Base-by-base conservation (phyloP, 805 yeast genomes). In the Barnettozyma wickerhamii region DNA sequence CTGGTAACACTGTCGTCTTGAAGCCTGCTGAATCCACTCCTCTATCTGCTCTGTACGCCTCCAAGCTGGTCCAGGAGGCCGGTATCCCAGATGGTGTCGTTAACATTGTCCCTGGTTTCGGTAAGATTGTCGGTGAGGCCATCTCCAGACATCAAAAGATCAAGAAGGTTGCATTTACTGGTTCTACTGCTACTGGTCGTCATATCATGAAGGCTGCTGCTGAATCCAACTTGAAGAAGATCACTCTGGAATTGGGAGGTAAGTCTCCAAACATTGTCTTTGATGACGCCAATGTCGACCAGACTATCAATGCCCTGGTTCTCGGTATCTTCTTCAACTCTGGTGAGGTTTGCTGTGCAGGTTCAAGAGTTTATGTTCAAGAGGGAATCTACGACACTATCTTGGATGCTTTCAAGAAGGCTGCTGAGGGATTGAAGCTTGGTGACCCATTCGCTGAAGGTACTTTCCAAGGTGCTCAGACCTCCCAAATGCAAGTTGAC, bases 281-380 rank as follows among this genome's bases (percentile, higher is more conserved):
- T 60, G 81, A 82, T 58, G 97, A 90, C 60, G 90, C 91, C 42
- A 79, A 90, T 63, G 61, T 90, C 45, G 79, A 82, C 42, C 71
- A 73, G 57, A 85, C 96, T 38, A 83, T 86, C 38, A 73, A 81
- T 53, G 77, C 80, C 73, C 80, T 88, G 52, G 74, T 84, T 43
- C 62, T 74, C 42, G 96, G 96, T 64, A 89, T 90, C 59, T 87
- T 82, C 74, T 87, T 77, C 76, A 90, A 90, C 74, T 81, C 90
- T 59, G 98, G 98, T 68, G 96, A 91, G 71, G 90, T 87, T 43
- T 90, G 98, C 69, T 84, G 89, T 59, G 97, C 96, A 28, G 95
- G 95, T 50, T 88, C 96, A 42, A 81, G 98, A 67, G 69, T 89
- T 50, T 85, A 87, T 62, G 83, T 90, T 45, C 96, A 90, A 66